phyloP scores from a whole-genome alignment of 179 eudicot genomes.

The Amaranthus tricolor region DNA sequence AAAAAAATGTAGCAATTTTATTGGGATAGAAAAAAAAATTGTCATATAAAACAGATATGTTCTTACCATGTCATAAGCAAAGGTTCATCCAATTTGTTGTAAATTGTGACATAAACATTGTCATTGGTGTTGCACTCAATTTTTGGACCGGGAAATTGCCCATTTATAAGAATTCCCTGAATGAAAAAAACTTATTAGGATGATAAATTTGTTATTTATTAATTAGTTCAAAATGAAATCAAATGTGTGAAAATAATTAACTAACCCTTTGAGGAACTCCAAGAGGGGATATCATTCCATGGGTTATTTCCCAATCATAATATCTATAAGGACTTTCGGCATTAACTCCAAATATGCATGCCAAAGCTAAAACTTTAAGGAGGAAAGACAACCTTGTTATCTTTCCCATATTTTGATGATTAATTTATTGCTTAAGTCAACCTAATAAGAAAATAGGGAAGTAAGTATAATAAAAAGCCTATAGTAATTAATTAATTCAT shows the following conservation, averaged over 20 bases:
- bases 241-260: conserved; percentile 6
- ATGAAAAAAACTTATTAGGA: background rate
- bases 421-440: background rate
- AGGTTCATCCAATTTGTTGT: conserved; percentile 72
- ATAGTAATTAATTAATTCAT: too few relatives aligned
- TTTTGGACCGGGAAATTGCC: conserved; percentile 81
- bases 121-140: conserved; percentile 64
- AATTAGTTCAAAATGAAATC: conserved; percentile 10
- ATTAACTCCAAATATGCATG: conserved; percentile 30
- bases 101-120: conserved; percentile 56
- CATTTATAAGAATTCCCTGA: conserved; percentile 60
- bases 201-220: conserved; percentile 32
- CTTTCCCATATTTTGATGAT: conserved; percentile 32
- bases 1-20: background rate
- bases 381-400: conserved; percentile 28
- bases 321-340: conserved; percentile 72
- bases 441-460: conserved; percentile 17
- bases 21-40: too few relatives aligned
- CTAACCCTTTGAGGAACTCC: conserved; percentile 59
- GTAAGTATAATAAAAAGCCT: background rate
- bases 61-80: conserved; percentile 87
- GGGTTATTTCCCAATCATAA: conserved; percentile 53
- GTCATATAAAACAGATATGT: too few relatives aligned
- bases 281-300: conserved; percentile 60
- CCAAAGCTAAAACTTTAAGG: conserved; percentile 48